Percentiles rank a stretch among this genome's conserved stretches.
These are phyloP conservation scores for Psilocybe cubensis DNA, from an alignment of 768 basidiomycete genomes.

Conservation along the genomic window DNA sequence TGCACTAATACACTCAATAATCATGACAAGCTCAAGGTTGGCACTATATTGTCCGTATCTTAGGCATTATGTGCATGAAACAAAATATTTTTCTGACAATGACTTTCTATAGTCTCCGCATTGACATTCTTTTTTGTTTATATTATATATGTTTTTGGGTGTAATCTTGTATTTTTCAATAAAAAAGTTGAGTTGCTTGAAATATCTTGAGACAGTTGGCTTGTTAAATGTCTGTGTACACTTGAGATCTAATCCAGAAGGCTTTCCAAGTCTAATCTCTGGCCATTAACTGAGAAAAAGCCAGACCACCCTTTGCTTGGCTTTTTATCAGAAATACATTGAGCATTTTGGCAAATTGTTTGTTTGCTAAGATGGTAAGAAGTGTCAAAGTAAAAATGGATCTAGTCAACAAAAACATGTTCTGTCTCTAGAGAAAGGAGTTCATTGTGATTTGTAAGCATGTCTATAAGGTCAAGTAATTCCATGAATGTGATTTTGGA, in stretches of 20 bases:
- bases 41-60: constrained; percentile 27
- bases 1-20: constrained; percentile 42
- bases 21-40: constrained; percentile 43
- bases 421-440: not conserved
- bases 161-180: constrained; percentile 26
- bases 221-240: constrained; percentile 36
- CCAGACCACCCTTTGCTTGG: constrained; percentile 13
- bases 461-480: not conserved
- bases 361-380: not conserved
- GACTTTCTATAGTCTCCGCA: constrained; percentile 23
- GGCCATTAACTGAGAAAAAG: constrained; percentile 24
- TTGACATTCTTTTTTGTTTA: constrained; percentile 36
- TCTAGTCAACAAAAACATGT: constrained; percentile 10
- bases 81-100: constrained; percentile 17
- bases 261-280: constrained; percentile 23
- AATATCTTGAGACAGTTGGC: constrained; percentile 28
- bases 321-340: not conserved
- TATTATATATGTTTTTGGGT: constrained; percentile 32
- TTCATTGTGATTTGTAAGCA: not conserved
- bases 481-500: too few species aligned
- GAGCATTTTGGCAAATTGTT: not conserved
- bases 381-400: not conserved
- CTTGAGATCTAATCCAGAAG: constrained; percentile 36
- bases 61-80: constrained; percentile 18
- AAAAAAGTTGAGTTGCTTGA: constrained; percentile 21